Conservation (phyloP, 106 monocot species). For the Amphibolis antarctica region DNA sequence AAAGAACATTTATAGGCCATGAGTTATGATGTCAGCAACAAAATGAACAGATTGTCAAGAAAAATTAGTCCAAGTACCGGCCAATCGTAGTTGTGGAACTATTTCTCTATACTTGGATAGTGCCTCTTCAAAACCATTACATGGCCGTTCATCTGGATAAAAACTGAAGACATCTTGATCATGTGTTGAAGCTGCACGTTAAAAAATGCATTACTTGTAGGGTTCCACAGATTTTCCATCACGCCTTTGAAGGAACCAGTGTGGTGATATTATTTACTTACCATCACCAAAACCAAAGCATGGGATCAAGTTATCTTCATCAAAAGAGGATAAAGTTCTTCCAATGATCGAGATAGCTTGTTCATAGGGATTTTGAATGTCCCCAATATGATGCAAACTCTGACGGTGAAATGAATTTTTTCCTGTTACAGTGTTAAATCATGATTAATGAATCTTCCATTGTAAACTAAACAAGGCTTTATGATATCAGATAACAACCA, state of each 20-base stretch:
- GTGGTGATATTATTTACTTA: constrained; percentile 14
- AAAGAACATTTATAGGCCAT: too few relatives aligned
- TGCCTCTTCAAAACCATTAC: constrained; percentile 40
- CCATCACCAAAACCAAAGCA: constrained; percentile 98
- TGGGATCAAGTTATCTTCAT: constrained; percentile 87
- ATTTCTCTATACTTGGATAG: constrained; percentile 32
- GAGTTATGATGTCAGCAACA: not conserved
- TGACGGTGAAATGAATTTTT: constrained; percentile 54
- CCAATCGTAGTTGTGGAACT: constrained; percentile 32
- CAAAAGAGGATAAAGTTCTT: constrained; percentile 67
- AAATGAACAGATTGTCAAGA: not conserved
- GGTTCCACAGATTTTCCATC: not conserved
- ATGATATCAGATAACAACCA: constrained; percentile 24
- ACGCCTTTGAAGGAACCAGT: not conserved
- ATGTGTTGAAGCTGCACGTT: constrained; percentile 33
- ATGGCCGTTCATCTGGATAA: constrained; percentile 28
- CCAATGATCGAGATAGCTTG: constrained; percentile 93
- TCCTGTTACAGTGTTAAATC: constrained; percentile 36
- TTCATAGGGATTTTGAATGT: constrained; percentile 73
- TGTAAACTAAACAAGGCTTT: not conserved
- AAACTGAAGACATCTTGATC: constrained; percentile 43
- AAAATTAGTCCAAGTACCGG: constrained; percentile 15
- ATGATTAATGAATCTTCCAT: not conserved
- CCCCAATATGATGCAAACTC: constrained; percentile 68
- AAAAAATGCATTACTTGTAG: not conserved